phyloP scores from a whole-genome alignment of 1,284 basidiomycete genomes.

The Cryptococcus sp. region DNA sequence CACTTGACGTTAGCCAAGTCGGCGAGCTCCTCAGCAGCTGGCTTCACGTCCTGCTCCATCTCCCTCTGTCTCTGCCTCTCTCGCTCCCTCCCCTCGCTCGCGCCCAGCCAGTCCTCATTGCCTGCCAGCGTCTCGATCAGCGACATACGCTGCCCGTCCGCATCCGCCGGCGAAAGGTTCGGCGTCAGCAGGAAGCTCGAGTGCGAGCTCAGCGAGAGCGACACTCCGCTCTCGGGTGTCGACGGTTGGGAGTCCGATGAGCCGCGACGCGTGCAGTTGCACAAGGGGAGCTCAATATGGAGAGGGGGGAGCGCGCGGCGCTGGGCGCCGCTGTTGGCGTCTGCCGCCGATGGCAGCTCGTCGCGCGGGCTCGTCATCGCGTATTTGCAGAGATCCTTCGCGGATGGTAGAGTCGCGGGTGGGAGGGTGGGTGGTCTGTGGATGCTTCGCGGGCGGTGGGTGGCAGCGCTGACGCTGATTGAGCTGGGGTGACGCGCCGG shows the following conservation, averaged over 20 bases:
- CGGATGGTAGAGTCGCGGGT: conserved; percentile 2
- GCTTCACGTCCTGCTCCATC: no score
- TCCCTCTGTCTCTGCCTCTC: no score
- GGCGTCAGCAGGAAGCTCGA: no score
- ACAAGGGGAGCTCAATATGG: neutral
- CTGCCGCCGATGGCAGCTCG: conserved; percentile 8
- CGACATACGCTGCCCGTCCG: no score
- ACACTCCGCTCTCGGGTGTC: conserved; percentile 7
- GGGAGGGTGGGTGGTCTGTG: conserved; percentile 1
- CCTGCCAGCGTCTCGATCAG: no score
- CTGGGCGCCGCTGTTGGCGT: conserved; percentile 5
- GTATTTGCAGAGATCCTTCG: conserved; percentile 18
- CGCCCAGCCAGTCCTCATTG: no score
- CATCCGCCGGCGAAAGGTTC: no score
- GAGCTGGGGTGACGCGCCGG: neutral
- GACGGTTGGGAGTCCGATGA: neutral
- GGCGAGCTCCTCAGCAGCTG: no score
- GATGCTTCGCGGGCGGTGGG: neutral
- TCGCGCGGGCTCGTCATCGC: conserved; percentile 17
- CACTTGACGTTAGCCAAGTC: no score
- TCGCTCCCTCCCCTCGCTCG: no score
- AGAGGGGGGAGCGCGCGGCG: conserved; percentile 1
- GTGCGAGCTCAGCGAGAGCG: neutral
- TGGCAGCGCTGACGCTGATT: neutral
- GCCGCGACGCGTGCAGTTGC: neutral